phyloP scores from a whole-genome alignment of 768 basidiomycete genomes.

The Artomyces pyxidatus region DNA sequence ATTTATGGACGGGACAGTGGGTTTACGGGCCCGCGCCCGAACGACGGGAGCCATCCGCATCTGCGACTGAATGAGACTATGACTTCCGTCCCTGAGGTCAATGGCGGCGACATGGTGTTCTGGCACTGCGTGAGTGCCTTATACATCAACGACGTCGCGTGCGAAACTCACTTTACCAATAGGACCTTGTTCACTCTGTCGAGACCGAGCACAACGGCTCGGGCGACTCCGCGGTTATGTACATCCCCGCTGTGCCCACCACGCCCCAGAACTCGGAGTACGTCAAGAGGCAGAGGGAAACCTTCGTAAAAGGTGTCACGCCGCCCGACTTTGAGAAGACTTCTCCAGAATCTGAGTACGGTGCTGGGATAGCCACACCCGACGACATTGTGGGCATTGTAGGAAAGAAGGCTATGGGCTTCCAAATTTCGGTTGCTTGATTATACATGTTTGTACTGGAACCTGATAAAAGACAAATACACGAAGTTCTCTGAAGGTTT shows the following conservation, averaged over 20 bases:
- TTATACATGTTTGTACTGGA: no score
- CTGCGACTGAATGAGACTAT: conserved; percentile 25
- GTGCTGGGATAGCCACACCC: background rate
- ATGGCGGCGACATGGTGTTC: conserved; percentile 30
- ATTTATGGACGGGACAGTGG: conserved; percentile 3
- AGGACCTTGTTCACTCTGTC: conserved; percentile 19
- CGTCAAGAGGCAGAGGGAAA: conserved; percentile 23
- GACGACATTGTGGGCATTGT: background rate
- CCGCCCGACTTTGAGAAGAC: conserved; percentile 27
- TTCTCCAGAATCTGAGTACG: background rate
- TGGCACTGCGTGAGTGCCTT: conserved; percentile 23
- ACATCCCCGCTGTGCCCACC: conserved; percentile 22
- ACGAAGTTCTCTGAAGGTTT: no score
- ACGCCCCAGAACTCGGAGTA: conserved; percentile 21
- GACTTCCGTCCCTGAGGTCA: conserved; percentile 24
- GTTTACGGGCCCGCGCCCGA: conserved; percentile 12
- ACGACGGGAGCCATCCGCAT: conserved; percentile 27
- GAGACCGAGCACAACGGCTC: conserved; percentile 15
- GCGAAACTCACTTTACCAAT: background rate
- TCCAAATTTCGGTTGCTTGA: background rate
- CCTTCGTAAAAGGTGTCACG: conserved; percentile 23
- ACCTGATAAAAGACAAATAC: no score
- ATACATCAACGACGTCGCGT: background rate
- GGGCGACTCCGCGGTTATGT: background rate
- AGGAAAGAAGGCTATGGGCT: background rate